A percentile compares a stretch with the other conserved stretches of the same genome.
phyloP scores from a whole-genome alignment of 2,329 filamentous ascomycete genomes.

The Alternaria ventricosa region DNA sequence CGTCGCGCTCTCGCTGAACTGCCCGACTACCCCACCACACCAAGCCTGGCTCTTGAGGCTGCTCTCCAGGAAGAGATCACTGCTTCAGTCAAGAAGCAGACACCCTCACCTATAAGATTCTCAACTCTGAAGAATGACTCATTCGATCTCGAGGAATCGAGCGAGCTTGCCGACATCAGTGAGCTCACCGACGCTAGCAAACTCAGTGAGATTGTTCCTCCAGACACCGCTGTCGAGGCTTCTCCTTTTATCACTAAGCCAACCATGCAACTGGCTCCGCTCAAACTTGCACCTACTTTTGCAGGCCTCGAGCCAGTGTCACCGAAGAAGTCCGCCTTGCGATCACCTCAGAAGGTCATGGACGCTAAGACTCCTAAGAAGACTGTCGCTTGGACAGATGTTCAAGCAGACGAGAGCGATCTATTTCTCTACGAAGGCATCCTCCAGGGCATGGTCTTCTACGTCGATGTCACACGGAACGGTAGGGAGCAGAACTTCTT shows the following conservation, averaged over 20 bases:
- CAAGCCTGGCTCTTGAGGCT: slow-evolving; percentile 30
- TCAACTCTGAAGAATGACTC: slow-evolving; percentile 16
- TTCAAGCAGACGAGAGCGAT: slow-evolving; percentile 29
- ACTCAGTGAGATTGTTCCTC: slow-evolving; percentile 16
- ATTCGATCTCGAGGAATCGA: slow-evolving; percentile 11
- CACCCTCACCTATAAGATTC: slow-evolving; percentile 26
- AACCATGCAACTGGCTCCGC: slow-evolving; percentile 24
- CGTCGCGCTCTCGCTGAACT: slow-evolving; percentile 31
- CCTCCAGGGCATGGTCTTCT: slow-evolving; percentile 71
- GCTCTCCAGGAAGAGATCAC: slow-evolving; percentile 35
- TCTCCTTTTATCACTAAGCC: slow-evolving; percentile 14
- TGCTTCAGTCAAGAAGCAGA: slow-evolving; percentile 35
- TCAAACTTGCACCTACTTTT: slow-evolving; percentile 13
- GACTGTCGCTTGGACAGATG: slow-evolving; percentile 41
- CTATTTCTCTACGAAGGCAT: slow-evolving; percentile 31
- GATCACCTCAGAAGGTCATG: slow-evolving; percentile 43
- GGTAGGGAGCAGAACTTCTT: slow-evolving; percentile 66
- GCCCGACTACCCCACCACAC: slow-evolving; percentile 31
- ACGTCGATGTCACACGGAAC: slow-evolving; percentile 82
- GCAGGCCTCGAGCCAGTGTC: slow-evolving; percentile 25
- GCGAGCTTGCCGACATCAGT: slow-evolving; percentile 20
- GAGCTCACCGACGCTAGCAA: slow-evolving; percentile 23
- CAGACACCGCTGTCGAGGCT: slow-evolving; percentile 19
- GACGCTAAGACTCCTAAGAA: slow-evolving; percentile 46
- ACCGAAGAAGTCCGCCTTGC: slow-evolving; percentile 43